Conservation (phyloP, 768 basidiomycete genomes). For the Multifurca ochricompacta region DNA sequence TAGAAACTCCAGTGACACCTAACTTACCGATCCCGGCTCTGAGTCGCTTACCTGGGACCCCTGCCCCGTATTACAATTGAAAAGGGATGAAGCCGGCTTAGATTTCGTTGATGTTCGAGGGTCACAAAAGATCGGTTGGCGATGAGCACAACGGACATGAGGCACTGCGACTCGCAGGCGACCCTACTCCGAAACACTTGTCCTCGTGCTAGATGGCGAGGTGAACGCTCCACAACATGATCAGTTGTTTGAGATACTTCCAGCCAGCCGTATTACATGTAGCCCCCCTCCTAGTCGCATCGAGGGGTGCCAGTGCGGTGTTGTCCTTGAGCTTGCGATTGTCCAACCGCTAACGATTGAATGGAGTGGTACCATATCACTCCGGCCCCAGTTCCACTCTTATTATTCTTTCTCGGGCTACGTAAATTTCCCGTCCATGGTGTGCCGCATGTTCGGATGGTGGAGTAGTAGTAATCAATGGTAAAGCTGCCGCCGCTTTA, state of each 20-base stretch:
- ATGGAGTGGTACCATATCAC: no score
- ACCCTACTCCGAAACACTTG: neutral
- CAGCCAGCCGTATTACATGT: neutral
- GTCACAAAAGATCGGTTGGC: neutral
- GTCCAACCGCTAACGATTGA: no score
- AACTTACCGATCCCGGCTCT: neutral
- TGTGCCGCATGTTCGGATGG: neutral
- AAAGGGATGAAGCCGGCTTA: neutral
- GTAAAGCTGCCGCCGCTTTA: no score
- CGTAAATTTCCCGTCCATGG: neutral
- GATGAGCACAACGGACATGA: neutral
- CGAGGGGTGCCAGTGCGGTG: neutral
- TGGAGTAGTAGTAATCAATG: neutral
- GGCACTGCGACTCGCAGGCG: neutral
- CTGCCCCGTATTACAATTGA: neutral
- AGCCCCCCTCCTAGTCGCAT: neutral
- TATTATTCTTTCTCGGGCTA: neutral
- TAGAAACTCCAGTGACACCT: neutral
- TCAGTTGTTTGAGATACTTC: neutral
- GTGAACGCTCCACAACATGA: neutral
- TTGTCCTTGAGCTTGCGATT: neutral
- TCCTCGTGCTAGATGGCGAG: conserved; percentile 2
- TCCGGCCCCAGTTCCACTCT: neutral
- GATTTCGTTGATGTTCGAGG: neutral
- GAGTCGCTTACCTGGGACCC: neutral